phyloP scores from a whole-genome alignment of 2,329 filamentous ascomycete genomes.

The Apiospora arundinis region DNA sequence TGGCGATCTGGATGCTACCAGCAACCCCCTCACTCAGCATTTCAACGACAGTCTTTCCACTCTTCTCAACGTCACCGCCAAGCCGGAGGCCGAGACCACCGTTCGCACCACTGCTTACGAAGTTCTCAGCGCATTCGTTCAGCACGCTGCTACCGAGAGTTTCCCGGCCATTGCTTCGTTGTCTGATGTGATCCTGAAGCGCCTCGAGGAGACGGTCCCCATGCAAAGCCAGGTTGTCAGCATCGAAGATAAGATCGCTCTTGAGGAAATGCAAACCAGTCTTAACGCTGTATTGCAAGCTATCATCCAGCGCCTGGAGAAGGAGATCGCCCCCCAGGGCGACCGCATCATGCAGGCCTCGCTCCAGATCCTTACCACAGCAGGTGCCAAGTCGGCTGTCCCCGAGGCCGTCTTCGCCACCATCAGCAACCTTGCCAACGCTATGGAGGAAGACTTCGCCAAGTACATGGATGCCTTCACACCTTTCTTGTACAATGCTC shows the following conservation, averaged over 20 bases:
- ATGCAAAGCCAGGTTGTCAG: constrained; percentile 95
- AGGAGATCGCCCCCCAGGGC: constrained; percentile 86
- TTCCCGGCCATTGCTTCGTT: constrained; percentile 80
- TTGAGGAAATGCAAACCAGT: constrained; percentile 98
- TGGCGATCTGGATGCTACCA: constrained; percentile 76
- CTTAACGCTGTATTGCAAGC: constrained; percentile 89
- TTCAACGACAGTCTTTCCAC: constrained; percentile 92
- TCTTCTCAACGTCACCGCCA: constrained; percentile 84
- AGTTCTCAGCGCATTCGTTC: constrained; percentile 92
- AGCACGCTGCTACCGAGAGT: constrained; percentile 87
- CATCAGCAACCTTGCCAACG: constrained; percentile 88
- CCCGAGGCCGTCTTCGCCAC: constrained; percentile 93
- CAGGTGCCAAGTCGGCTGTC: constrained; percentile 87
- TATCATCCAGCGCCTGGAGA: constrained; percentile 89
- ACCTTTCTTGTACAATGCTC: constrained; percentile 90
- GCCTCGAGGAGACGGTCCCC: constrained; percentile 86
- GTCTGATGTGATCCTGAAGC: constrained; percentile 87
- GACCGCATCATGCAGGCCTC: constrained; percentile 93
- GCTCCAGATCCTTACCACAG: constrained; percentile 78
- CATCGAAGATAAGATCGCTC: constrained; percentile 92
- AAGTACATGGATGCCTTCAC: constrained; percentile 98
- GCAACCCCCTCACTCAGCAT: constrained; percentile 87
- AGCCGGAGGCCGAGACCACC: constrained; percentile 81
- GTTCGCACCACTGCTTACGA: constrained; percentile 96
- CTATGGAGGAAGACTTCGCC: constrained; percentile 89